These are phyloP conservation scores for Gilbertella persicaria DNA, from an alignment of 371 early-diverging fungal genomes.

Conservation along the genomic window DNA sequence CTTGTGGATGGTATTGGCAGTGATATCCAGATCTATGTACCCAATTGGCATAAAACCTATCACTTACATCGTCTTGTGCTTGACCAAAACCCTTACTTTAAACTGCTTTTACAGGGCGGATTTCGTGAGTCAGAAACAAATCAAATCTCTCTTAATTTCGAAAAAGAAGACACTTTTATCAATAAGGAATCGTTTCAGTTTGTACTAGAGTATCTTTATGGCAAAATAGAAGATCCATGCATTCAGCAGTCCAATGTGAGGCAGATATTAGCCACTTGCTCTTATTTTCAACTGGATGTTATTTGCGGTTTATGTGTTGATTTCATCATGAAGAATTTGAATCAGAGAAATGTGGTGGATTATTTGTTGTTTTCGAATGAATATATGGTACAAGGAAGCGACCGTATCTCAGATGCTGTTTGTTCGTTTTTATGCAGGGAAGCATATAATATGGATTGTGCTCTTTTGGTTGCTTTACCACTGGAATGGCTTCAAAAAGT, in stretches of 20 bases:
- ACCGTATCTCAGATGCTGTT: constrained; percentile 57
- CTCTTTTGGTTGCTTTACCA: constrained; percentile 43
- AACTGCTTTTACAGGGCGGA: constrained; percentile 50
- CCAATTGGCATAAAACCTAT: constrained; percentile 55
- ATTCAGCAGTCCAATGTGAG: constrained; percentile 45
- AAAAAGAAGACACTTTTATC: constrained; percentile 53
- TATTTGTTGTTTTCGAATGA: constrained; percentile 60
- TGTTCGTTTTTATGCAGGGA: constrained; percentile 66
- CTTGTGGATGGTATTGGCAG: constrained; percentile 56
- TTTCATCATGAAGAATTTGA: constrained; percentile 50
- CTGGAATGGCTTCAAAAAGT: constrained; percentile 58
- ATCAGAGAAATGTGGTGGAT: constrained; percentile 48
- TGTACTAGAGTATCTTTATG: constrained; percentile 55
- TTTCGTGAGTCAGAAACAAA: constrained; percentile 51
- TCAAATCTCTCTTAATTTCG: constrained; percentile 50
- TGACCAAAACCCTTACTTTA: constrained; percentile 61
- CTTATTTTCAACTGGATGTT: constrained; percentile 61
- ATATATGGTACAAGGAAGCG: constrained; percentile 56
- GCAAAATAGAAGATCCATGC: constrained; percentile 36
- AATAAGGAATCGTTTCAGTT: constrained; percentile 60
- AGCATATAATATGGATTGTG: constrained; percentile 43
- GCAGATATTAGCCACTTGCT: constrained; percentile 56
- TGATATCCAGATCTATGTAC: constrained; percentile 50
- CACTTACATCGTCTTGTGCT: constrained; percentile 58
- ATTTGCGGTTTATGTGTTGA: constrained; percentile 55